phyloP scores from a whole-genome alignment of 768 basidiomycete genomes.

The Trametes cubensis region DNA sequence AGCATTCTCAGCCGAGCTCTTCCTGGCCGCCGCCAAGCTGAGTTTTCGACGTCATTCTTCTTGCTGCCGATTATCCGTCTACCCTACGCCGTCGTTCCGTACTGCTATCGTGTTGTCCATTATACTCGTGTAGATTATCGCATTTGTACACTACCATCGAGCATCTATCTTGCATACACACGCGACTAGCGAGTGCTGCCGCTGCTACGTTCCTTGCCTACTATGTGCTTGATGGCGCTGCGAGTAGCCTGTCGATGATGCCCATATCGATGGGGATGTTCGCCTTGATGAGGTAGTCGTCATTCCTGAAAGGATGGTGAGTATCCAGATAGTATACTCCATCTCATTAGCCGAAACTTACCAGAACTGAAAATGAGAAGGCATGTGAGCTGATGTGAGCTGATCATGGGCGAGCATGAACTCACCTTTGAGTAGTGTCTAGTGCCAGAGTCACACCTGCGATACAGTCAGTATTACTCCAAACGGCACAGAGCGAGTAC shows the following conservation, averaged over 20 bases:
- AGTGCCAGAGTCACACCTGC: slow-evolving; percentile 85
- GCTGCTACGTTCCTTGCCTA: neutral
- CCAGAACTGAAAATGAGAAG: slow-evolving; percentile 47
- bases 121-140: slow-evolving; percentile 25
- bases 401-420: too few relatives aligned
- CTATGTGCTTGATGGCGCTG: slow-evolving; percentile 8
- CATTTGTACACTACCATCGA: slow-evolving; percentile 25
- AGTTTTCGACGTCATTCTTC: neutral
- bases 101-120: slow-evolving; percentile 26
- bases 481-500: slow-evolving; percentile 26
- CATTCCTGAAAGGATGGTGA: slow-evolving; percentile 45
- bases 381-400: too few relatives aligned
- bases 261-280: slow-evolving; percentile 45
- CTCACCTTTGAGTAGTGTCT: slow-evolving; percentile 91
- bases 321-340: neutral
- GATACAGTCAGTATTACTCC: neutral
- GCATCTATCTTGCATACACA: slow-evolving; percentile 16
- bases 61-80: neutral
- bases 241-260: slow-evolving; percentile 45
- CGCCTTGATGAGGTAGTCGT: slow-evolving; percentile 48
- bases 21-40: slow-evolving; percentile 13
- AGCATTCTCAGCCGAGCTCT: slow-evolving; percentile 2
- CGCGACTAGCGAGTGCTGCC: neutral
- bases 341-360: slow-evolving; percentile 29
- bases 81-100: slow-evolving; percentile 16